Percentiles rank a stretch among this genome's conserved stretches.
These are phyloP conservation scores for Linnemannia schmuckeri DNA, from an alignment of 192 early-diverging fungal species.

Conservation along the genomic window DNA sequence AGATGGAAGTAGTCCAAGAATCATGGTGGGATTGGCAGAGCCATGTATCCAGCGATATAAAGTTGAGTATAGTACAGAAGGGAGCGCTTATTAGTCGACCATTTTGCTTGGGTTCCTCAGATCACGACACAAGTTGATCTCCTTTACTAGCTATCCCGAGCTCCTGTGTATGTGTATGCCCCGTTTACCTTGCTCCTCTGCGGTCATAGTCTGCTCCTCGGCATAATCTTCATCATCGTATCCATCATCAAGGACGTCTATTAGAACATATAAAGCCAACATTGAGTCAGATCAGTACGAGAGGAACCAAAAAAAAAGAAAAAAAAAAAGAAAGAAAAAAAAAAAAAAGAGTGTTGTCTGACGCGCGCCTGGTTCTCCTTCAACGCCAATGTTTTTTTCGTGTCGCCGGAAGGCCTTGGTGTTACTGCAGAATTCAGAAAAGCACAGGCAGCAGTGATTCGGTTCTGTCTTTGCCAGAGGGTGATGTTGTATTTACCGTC, in stretches of 20 bases:
- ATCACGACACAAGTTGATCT: not conserved
- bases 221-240: slow-evolving; percentile 56
- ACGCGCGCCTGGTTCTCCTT: too few relatives aligned
- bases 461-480: not conserved
- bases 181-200: slow-evolving; percentile 36
- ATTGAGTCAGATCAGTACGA: not conserved
- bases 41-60: not conserved
- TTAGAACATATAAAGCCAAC: not conserved
- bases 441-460: not conserved
- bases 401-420: not conserved
- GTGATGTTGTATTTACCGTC: slow-evolving; percentile 55
- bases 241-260: slow-evolving; percentile 59
- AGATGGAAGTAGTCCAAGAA: not conserved
- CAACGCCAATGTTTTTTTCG: not conserved
- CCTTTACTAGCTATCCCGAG: not conserved
- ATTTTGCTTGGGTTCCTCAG: not conserved
- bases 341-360: not conserved
- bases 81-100: not conserved
- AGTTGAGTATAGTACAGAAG: not conserved
- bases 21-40: not conserved
- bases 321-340: not conserved
- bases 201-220: slow-evolving; percentile 50
- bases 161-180: not conserved
- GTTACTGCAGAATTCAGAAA: not conserved
- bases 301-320: not conserved